A percentile compares a stretch with the other conserved stretches of the same genome.
phyloP scores from a whole-genome alignment of 2,329 filamentous ascomycete genomes.

The Geosmithia morbida region DNA sequence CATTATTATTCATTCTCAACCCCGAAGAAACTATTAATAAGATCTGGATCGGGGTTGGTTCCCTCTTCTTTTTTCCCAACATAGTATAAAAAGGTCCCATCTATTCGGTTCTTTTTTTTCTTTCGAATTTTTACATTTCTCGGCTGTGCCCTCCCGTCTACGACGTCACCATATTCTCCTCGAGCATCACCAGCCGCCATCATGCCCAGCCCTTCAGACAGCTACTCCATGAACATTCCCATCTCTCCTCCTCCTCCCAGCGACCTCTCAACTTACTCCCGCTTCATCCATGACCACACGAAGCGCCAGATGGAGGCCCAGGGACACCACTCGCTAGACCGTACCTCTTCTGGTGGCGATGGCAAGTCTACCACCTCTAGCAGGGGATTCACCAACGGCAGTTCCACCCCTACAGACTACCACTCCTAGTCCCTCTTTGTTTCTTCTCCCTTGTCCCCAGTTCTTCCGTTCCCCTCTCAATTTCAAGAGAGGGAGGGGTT shows the following conservation, averaged over 20 bases:
- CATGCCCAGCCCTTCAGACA: slow-evolving; percentile 25
- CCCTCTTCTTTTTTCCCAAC: not conserved
- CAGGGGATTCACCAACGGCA: slow-evolving; percentile 14
- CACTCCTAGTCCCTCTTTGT: not conserved
- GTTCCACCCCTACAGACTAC: slow-evolving; percentile 9
- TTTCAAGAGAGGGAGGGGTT: no score
- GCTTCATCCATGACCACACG: slow-evolving; percentile 50
- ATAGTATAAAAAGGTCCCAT: no score
- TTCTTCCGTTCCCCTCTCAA: no score
- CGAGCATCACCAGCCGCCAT: slow-evolving; percentile 6
- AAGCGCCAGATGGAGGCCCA: slow-evolving; percentile 49
- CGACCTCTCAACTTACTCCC: slow-evolving; percentile 40
- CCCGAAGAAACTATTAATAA: not conserved
- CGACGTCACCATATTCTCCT: no score
- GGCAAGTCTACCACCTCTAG: slow-evolving; percentile 5
- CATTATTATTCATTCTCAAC: not conserved
- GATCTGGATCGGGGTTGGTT: no score
- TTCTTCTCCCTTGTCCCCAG: no score
- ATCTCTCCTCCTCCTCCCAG: slow-evolving; percentile 23
- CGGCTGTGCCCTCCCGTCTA: no score
- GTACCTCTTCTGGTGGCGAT: slow-evolving; percentile 2
- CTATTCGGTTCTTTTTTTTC: no score
- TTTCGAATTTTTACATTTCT: no score
- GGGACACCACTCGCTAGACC: slow-evolving; percentile 12
- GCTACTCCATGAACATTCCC: slow-evolving; percentile 19